These are phyloP conservation scores for Phialocephala sp. DNA, from an alignment of 2,329 filamentous ascomycete genomes.

Conservation along the genomic window DNA sequence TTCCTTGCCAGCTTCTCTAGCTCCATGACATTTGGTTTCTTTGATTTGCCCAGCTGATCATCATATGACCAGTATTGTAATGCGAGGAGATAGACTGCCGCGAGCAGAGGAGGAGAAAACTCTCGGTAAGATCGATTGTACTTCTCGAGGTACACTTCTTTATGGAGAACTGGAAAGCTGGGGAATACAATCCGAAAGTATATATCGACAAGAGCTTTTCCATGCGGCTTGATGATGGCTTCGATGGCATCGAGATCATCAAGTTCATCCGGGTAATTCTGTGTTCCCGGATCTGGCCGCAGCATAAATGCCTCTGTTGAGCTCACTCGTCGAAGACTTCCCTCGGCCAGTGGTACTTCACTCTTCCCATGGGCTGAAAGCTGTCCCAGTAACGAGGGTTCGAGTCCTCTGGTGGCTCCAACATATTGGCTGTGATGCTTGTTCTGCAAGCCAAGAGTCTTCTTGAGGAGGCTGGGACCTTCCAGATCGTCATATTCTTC, in stretches of 20 bases:
- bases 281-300: constrained; percentile 73
- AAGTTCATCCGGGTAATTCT: constrained; percentile 55
- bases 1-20: constrained; percentile 49
- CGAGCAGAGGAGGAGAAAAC: constrained; percentile 63
- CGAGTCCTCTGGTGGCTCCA: constrained; percentile 79
- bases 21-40: constrained; percentile 48
- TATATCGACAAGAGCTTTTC: constrained; percentile 36
- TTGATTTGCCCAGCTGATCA: constrained; percentile 52
- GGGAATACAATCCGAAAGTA: constrained; percentile 53
- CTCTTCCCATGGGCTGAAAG: constrained; percentile 78
- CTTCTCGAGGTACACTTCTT: constrained; percentile 66
- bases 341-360: constrained; percentile 73
- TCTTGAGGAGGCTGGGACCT: constrained; percentile 66
- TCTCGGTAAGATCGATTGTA: constrained; percentile 62
- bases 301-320: constrained; percentile 79
- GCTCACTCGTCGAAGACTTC: constrained; percentile 74
- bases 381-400: constrained; percentile 77
- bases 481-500: constrained; percentile 73
- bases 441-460: constrained; percentile 76
- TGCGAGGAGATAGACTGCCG: constrained; percentile 66
- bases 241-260: constrained; percentile 43
- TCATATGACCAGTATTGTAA: constrained; percentile 67
- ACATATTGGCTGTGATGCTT: constrained; percentile 82
- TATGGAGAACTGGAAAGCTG: constrained; percentile 58
- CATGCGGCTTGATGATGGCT: constrained; percentile 38